phyloP scores from a whole-genome alignment of 371 early-diverging fungal genomes.

The Zychaea mexicana region DNA sequence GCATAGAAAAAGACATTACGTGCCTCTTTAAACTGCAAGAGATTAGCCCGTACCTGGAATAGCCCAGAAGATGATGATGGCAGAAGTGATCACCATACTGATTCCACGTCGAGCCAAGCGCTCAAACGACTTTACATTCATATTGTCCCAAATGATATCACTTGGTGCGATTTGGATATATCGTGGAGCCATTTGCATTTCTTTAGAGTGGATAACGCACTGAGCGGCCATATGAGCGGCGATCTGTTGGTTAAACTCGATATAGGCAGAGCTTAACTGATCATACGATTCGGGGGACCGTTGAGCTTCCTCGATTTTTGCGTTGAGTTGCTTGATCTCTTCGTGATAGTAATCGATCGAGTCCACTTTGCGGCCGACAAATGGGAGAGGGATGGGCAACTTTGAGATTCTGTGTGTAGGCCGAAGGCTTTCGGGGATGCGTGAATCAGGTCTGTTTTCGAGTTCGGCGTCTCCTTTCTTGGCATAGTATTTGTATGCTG shows the following conservation, averaged over 20 bases:
- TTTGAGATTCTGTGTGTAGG: slow-evolving; percentile 64
- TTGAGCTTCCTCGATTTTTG: slow-evolving; percentile 49
- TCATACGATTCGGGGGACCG: slow-evolving; percentile 9
- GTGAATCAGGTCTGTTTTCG: slow-evolving; percentile 14
- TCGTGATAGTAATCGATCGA: slow-evolving; percentile 60
- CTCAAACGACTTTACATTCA: slow-evolving; percentile 60
- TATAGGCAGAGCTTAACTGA: slow-evolving; percentile 71
- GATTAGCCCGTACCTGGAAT: slow-evolving; percentile 44
- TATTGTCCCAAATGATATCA: slow-evolving; percentile 86
- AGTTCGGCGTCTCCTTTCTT: slow-evolving; percentile 19
- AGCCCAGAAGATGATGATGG: slow-evolving; percentile 74
- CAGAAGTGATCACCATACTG: slow-evolving; percentile 47
- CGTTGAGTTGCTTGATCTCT: slow-evolving; percentile 57
- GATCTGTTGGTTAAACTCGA: slow-evolving; percentile 78
- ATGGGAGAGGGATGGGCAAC: slow-evolving; percentile 41
- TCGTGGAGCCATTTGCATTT: slow-evolving; percentile 70
- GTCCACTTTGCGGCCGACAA: slow-evolving; percentile 71
- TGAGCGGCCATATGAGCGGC: slow-evolving; percentile 87
- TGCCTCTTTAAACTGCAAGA: not conserved
- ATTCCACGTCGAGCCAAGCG: slow-evolving; percentile 60
- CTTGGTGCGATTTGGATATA: slow-evolving; percentile 68
- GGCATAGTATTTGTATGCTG: slow-evolving; percentile 44
- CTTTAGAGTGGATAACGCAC: slow-evolving; percentile 65
- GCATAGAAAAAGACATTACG: not conserved
- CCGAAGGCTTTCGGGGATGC: slow-evolving; percentile 52